phyloP scores from a whole-genome alignment of 768 basidiomycete species.

The Boletus eberwhitei region DNA sequence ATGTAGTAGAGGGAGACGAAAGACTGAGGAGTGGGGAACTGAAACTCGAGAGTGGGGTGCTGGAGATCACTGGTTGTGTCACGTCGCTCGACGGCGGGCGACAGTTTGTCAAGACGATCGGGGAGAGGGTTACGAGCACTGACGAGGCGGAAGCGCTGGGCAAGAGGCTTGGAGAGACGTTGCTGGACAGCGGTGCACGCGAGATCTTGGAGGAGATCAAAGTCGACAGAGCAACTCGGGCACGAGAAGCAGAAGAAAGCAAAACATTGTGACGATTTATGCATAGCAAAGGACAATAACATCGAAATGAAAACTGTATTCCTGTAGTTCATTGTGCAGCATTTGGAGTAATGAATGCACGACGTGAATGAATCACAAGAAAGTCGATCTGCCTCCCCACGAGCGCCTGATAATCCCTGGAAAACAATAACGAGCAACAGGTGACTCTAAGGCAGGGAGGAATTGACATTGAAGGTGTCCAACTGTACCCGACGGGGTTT shows the following conservation, averaged over 20 bases:
- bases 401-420: slow-evolving; percentile 62
- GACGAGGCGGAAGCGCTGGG: slow-evolving; percentile 73
- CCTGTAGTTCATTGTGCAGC: slow-evolving; percentile 23
- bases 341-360: slow-evolving; percentile 12
- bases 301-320: slow-evolving; percentile 13
- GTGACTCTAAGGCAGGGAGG: slow-evolving; percentile 73
- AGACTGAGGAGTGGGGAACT: slow-evolving; percentile 30
- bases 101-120: slow-evolving; percentile 68
- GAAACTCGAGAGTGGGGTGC: slow-evolving; percentile 32
- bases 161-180: slow-evolving; percentile 52
- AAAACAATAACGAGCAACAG: slow-evolving; percentile 41
- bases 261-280: slow-evolving; percentile 3
- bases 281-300: slow-evolving; percentile 1
- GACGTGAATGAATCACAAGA: slow-evolving; percentile 25
- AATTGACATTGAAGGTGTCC: slow-evolving; percentile 33
- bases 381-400: slow-evolving; percentile 55
- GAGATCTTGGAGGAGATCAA: slow-evolving; percentile 83
- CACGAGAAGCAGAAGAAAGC: slow-evolving; percentile 35
- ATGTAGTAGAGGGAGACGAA: slow-evolving; percentile 29
- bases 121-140: slow-evolving; percentile 45
- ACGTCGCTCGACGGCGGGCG: slow-evolving; percentile 73
- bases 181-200: slow-evolving; percentile 71
- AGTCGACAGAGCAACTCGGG: slow-evolving; percentile 53
- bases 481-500: background rate
- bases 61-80: slow-evolving; percentile 78